Evolutionary conservation across 768 basidiomycete species (phyloP), one percentile per base, ranked within the genome.

Genomic region (Kwoniella dejecticola): DNA sequence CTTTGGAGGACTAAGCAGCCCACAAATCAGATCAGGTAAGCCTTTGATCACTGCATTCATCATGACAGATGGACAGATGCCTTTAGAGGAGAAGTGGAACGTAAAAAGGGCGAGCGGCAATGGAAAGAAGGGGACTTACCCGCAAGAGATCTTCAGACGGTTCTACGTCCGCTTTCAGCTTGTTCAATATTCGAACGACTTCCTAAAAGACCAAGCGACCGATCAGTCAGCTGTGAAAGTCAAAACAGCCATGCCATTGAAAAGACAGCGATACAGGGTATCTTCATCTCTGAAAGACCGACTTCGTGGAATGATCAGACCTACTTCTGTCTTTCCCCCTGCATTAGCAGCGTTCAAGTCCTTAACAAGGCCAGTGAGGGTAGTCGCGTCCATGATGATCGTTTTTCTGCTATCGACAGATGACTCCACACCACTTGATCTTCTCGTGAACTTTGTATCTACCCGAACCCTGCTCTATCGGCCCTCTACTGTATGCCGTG

Each of bases 71-170:
- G 8, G 8, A 38, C 8, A 8, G 17, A 8, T 38, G 8, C 36
- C 8, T 38, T 8, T 38, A 38, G 17, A 38, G 36, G 17, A 38
- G 36, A 8, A 8, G 17, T 38, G 17, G 36, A 8, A 8, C 8
- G 8, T 38, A 8, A 38, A 17, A 10, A 33, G 13, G 24, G 24
- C 24, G 19, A 27, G 3, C 44, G 11, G 11, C 15, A 48, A 23
- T 15, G 26, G 46, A 21, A 33, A 33, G 41, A 13, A n/a, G 3
- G n/a, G 17, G 15, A 75, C 75, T 50, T 30, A 77, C 77, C 52
- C 72, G 24, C 10, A 78, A 60, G 11, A 74, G 41, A 23, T 75
- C 72, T 60, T 78, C 77, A 0, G 69, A 70, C 12, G 77, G 74
- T 13, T 62, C 57, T 1, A 73, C 72, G 19, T 70, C 71, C 5